Evolutionary conservation across 2,329 filamentous ascomycete species (phyloP), one percentile per base, ranked within the genome.

Genomic region (Clathrospora elynae): DNA sequence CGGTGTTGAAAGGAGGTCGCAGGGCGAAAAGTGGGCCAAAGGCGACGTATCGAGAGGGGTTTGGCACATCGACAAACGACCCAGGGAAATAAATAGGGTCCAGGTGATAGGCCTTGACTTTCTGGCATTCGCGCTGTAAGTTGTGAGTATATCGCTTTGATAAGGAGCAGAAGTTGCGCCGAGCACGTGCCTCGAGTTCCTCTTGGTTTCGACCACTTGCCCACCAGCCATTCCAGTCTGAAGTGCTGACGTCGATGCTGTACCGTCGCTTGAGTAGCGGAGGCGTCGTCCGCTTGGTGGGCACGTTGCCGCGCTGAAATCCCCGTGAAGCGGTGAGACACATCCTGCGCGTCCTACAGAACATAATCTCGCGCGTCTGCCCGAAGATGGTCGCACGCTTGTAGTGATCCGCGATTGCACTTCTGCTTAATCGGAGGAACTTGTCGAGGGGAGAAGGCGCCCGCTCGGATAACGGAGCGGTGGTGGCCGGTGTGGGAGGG

Each of bases 241-340:
- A 14, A 7, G 39, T 51, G 10, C 42, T 40, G 11, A 55, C 57
- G 14, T 66, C 61, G 16, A 64, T 29, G n/a, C 50, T 59, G 18
- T 63, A 56, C 6, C 58, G 57, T 14, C 61, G 57, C 19, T 33
- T 36, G 13, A 12, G 35, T 16, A 62, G 32, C 10, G 36, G 14
- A 9, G 54, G 53, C 3, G 6, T 36, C 3, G 53, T 57, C 14
- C 13, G 25, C 22, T 26, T 49, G 2, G 46, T 61, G 2, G 59
- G 57, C 13, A 51, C 32, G 18, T 35, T 10, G 2, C 31, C 45
- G 22, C 55, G 54, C 11, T 42, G 35, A 13, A 42, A 49, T 5
- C 60, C 56, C 5, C 57, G 58, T 7, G 53, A 48, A 8, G 51
- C 35, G 4, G 40, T 31, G 9, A 57, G 23, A 13, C 31, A 35